A percentile compares a stretch with the other conserved stretches of the same genome.
Evolutionary conservation across 2,329 filamentous ascomycete genomes (phyloP).

Genomic region (Calonectria pseudoreteaudii): DNA sequence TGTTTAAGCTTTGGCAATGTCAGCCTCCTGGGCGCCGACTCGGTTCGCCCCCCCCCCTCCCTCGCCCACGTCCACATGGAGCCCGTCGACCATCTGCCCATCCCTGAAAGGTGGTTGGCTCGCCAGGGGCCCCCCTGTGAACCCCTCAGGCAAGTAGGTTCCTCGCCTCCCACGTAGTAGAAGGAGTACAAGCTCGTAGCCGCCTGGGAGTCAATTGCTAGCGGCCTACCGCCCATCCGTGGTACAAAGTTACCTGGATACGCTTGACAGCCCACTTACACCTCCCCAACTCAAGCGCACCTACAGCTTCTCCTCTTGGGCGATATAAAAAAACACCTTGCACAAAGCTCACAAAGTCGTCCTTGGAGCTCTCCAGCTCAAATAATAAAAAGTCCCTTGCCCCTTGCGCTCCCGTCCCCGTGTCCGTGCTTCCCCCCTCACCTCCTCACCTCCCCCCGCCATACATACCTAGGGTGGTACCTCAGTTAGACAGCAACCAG

Average conservation of each 20-base stretch:
- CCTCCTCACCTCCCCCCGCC: background rate
- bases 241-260: background rate
- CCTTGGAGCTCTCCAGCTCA: background rate
- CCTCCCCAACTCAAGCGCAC: background rate
- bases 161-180: slow-evolving; percentile 9
- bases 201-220: slow-evolving; percentile 8
- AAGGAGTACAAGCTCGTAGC: background rate
- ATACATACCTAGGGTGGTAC: slow-evolving; percentile 4
- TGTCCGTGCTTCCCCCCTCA: slow-evolving; percentile 11
- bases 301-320: background rate
- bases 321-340: background rate
- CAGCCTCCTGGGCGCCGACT: slow-evolving; percentile 5
- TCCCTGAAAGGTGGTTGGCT: slow-evolving; percentile 11
- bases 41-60: slow-evolving; percentile 1
- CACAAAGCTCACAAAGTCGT: background rate
- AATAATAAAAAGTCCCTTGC: background rate
- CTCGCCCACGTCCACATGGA: background rate
- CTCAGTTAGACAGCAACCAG: slow-evolving; percentile 5
- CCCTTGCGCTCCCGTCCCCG: slow-evolving; percentile 10
- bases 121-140: slow-evolving; percentile 3
- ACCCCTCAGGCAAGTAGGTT: slow-evolving; percentile 6
- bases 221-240: background rate
- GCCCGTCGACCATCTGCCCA: background rate
- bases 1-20: background rate
- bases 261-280: slow-evolving; percentile 1